Conservation (phyloP, 2,329 filamentous ascomycete species). For the Berkeleyomyces rouxiae region DNA sequence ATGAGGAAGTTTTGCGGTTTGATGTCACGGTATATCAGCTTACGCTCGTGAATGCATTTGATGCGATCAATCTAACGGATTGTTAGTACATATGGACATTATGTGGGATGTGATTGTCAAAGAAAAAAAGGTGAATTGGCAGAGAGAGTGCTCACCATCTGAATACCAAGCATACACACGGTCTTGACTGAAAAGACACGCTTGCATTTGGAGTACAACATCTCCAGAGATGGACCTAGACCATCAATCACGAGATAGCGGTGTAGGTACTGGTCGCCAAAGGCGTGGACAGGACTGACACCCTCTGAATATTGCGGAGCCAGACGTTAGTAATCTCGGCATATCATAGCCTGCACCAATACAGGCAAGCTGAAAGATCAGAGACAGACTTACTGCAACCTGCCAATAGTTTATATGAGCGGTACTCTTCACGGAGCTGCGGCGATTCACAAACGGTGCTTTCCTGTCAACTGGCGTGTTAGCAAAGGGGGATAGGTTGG, state of each 20-base stretch:
- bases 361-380: not conserved
- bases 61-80: slow-evolving; percentile 9
- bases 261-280: slow-evolving; percentile 11
- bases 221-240: slow-evolving; percentile 11
- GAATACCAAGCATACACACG: slow-evolving; percentile 7
- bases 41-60: slow-evolving; percentile 20
- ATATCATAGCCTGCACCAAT: not conserved
- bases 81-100: not conserved
- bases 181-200: slow-evolving; percentile 10
- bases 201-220: slow-evolving; percentile 10
- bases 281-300: slow-evolving; percentile 1
- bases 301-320: not conserved
- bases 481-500: not conserved
- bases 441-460: slow-evolving; percentile 7
- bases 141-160: slow-evolving; percentile 9
- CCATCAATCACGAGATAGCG: slow-evolving; percentile 10
- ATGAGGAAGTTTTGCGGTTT: slow-evolving; percentile 82
- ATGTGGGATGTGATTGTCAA: not conserved
- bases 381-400: slow-evolving; percentile 8
- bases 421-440: slow-evolving; percentile 11
- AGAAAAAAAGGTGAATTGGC: not conserved
- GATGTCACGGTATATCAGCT: slow-evolving; percentile 78
- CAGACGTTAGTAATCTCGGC: not conserved
- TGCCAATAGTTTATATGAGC: slow-evolving; percentile 6
- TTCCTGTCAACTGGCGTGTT: not conserved